These are phyloP conservation scores for Brassica rapa DNA, from an alignment of 345 rosid species.

Conservation along the genomic window DNA sequence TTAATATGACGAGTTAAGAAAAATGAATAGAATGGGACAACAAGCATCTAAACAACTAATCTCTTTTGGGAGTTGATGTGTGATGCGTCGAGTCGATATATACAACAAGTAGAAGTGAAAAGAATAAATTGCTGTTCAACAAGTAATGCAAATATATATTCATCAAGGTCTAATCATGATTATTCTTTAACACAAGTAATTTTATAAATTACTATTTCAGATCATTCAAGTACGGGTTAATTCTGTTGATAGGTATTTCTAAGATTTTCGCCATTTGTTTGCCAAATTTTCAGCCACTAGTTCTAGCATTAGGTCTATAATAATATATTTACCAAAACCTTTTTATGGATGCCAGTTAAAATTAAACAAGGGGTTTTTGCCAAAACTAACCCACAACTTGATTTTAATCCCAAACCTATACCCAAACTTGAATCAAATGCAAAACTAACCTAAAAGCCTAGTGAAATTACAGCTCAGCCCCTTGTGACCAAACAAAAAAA, in stretches of 20 bases:
- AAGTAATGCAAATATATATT: slow-evolving; percentile 27
- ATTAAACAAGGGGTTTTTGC: no score
- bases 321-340: not conserved
- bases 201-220: not conserved
- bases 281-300: not conserved
- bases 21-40: slow-evolving; percentile 16
- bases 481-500: no score
- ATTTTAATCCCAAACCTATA: no score
- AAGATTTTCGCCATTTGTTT: not conserved
- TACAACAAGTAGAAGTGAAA: not conserved
- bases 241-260: not conserved
- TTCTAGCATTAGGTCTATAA: not conserved
- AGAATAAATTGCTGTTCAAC: not conserved
- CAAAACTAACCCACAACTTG: no score
- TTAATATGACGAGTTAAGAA: not conserved
- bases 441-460: no score
- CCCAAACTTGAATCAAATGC: no score
- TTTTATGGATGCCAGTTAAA: not conserved
- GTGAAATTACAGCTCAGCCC: no score
- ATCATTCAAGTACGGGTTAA: not conserved
- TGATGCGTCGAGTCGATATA: slow-evolving; percentile 3
- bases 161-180: slow-evolving; percentile 25
- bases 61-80: slow-evolving; percentile 10
- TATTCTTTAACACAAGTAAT: slow-evolving; percentile 3
- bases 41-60: slow-evolving; percentile 14